These are phyloP conservation scores for Triadica sebifera DNA, from an alignment of 345 rosid species.

Conservation along the genomic window DNA sequence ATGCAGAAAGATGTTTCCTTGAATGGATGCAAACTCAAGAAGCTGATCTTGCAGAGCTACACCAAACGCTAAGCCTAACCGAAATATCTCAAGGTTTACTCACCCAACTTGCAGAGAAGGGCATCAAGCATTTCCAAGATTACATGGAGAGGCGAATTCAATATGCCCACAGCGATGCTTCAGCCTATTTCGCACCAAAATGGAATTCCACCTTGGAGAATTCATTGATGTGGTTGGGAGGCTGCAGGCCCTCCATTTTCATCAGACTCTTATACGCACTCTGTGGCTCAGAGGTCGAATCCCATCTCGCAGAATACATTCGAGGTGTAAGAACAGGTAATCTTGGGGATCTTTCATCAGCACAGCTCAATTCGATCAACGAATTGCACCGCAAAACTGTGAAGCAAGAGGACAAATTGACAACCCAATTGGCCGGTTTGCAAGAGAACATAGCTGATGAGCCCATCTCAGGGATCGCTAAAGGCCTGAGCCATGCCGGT, in stretches of 20 bases:
- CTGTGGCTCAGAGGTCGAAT: constrained; percentile 29
- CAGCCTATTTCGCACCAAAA: constrained; percentile 31
- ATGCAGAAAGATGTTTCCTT: constrained; percentile 15
- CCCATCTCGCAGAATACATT: constrained; percentile 20
- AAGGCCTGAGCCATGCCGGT: background rate
- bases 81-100: background rate
- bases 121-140: constrained; percentile 21
- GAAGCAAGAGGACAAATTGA: constrained; percentile 33
- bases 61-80: constrained; percentile 2
- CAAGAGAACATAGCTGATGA: constrained; percentile 49
- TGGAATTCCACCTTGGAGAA: constrained; percentile 47
- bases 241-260: constrained; percentile 47
- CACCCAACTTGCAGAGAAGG: constrained; percentile 15
- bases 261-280: constrained; percentile 36
- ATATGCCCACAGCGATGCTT: constrained; percentile 16
- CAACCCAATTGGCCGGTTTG: constrained; percentile 28
- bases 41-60: constrained; percentile 23
- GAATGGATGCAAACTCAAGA: constrained; percentile 37
- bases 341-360: constrained; percentile 29
- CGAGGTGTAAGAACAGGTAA: background rate
- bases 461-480: constrained; percentile 31
- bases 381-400: constrained; percentile 34
- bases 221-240: constrained; percentile 43
- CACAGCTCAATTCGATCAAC: constrained; percentile 28
- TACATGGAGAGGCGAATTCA: constrained; percentile 22